A percentile compares a stretch with the other conserved stretches of the same genome.
These are phyloP conservation scores for Citrus medica DNA, from an alignment of 345 rosid genomes.

Conservation along the genomic window DNA sequence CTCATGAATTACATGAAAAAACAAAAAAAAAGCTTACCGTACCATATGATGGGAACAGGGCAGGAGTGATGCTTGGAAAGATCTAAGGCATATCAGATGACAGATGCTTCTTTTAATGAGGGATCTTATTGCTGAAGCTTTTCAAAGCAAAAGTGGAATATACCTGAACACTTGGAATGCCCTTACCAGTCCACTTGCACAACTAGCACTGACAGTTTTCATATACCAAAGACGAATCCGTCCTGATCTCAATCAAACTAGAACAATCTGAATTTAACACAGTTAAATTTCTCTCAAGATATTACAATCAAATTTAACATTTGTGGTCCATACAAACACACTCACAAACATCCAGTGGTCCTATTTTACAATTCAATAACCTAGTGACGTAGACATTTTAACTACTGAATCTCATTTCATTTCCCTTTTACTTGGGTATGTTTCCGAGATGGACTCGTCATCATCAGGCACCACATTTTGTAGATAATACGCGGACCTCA, in stretches of 20 bases:
- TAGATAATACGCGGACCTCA: conserved; percentile 11
- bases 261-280: background rate
- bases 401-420: background rate
- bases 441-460: background rate
- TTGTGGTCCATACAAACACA: conserved; percentile 5
- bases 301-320: background rate
- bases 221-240: background rate
- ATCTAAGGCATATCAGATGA: background rate
- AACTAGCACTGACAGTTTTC: background rate
- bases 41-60: background rate
- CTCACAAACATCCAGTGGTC: conserved; percentile 8
- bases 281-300: background rate
- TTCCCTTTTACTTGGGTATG: background rate
- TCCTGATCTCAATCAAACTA: background rate
- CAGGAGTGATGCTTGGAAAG: background rate
- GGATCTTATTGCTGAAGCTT: background rate
- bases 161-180: background rate
- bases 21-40: background rate
- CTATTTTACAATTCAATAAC: conserved; percentile 5
- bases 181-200: background rate
- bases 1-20: background rate
- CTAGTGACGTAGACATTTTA: conserved; percentile 11
- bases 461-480: background rate
- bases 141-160: background rate
- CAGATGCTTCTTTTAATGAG: background rate